Base-by-base conservation (phyloP, 495 filamentous ascomycete genomes). In the Gamarada debralockiae region DNA sequence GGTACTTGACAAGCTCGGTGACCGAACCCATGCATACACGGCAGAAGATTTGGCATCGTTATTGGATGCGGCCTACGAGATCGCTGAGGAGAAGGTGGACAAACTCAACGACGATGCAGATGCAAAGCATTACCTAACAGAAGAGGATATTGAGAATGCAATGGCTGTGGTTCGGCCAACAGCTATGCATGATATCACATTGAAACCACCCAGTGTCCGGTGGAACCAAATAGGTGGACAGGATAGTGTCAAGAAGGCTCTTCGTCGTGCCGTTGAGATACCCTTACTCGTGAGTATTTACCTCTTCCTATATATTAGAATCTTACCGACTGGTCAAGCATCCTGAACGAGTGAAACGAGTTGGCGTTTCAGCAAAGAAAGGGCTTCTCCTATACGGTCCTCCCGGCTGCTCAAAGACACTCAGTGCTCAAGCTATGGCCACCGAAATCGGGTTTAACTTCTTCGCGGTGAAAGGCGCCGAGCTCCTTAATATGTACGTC, bases 401-500 rank as follows among this genome's bases (percentile, higher is more conserved):
- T 0, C 93, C 93, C 0, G 93, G 93, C 15, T 98, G 93, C 65
- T 95, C 91, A 39, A 98, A 98, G 67, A 98, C 93, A 15, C 79
- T 98, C 67, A 87, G 83, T 0, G 93, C 93, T 0, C 90, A 95
- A 61, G 93, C 93, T 36, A 81, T 96, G 63, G 93, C 93, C 5
- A 96, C 90, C 22, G 91, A 95, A 65, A 85, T 87, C 18, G 89
- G 89, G 2, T 80, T 95, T 58, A 98, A 97, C 63, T 98, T 97
- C 67, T 80, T 98, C 68, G 87, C 92, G 20, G 89, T 98, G 31
- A 96, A 95, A 71, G 93, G 93, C n/a, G 89, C 90, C 25, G 93
- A 98, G 67, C 79, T 98, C 2, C 79, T 96, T 50, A 95, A 85
- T 70, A 97, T 95, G 90, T 98, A 97, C 69, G 91, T 98, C 20